These are phyloP conservation scores for Rhizoctonia solani DNA, from an alignment of 1,284 basidiomycete genomes.

Conservation along the genomic window DNA sequence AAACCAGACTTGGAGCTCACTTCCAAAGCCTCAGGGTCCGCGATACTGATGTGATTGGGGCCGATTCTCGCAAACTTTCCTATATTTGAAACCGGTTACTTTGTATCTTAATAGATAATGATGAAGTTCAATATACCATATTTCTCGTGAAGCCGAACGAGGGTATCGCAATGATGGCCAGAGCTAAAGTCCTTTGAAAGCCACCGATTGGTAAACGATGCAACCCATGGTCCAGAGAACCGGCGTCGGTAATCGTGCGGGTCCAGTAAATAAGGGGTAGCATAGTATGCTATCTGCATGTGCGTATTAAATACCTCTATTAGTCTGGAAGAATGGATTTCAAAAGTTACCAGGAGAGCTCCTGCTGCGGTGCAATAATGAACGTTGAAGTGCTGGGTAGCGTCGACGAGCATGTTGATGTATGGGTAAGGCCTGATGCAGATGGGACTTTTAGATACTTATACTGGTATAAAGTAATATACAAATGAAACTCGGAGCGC, in stretches of 20 bases:
- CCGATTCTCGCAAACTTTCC: constrained; percentile 74
- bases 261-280: constrained; percentile 64
- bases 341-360: neutral
- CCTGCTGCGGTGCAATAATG: neutral
- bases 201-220: constrained; percentile 80
- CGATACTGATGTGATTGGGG: constrained; percentile 83
- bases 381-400: too few relatives aligned
- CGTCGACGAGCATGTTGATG: too few relatives aligned
- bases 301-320: neutral
- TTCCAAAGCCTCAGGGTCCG: constrained; percentile 75
- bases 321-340: neutral
- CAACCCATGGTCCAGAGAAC: constrained; percentile 75
- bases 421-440: too few relatives aligned
- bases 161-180: constrained; percentile 74
- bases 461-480: too few relatives aligned
- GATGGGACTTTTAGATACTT: too few relatives aligned
- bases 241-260: constrained; percentile 62
- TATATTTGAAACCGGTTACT: neutral
- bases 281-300: constrained; percentile 45
- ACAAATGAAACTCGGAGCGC: too few relatives aligned
- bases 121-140: constrained; percentile 52
- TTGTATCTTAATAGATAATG: too few relatives aligned
- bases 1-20: neutral
- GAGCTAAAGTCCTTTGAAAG: constrained; percentile 64
- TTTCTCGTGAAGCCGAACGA: constrained; percentile 73